Evolutionary conservation across 1,284 basidiomycete species (phyloP).

Genomic region (Chalciporus piperatoides): DNA sequence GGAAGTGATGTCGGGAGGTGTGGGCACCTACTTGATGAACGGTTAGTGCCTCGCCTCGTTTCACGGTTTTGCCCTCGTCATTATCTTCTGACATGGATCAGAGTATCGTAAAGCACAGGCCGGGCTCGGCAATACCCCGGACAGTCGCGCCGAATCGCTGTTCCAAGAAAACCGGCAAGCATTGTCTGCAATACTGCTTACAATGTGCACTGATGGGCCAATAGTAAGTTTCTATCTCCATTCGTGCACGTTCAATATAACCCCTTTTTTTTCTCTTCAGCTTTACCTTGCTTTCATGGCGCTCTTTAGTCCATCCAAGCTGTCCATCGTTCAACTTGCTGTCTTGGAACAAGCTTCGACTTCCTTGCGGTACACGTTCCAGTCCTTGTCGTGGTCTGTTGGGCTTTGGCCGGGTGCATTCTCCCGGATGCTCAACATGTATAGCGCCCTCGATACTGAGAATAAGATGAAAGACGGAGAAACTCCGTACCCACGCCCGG

Average conservation of each 20-base stretch:
- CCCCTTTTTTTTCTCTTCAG: slow-evolving; percentile 19
- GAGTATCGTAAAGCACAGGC: slow-evolving; percentile 33
- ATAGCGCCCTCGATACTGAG: slow-evolving; percentile 15
- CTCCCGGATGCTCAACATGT: slow-evolving; percentile 18
- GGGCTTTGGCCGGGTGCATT: slow-evolving; percentile 13
- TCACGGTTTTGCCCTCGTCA: neutral
- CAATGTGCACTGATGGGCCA: slow-evolving; percentile 30
- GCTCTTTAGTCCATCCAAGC: slow-evolving; percentile 30
- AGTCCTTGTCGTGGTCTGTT: slow-evolving; percentile 1
- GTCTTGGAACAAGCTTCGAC: slow-evolving; percentile 32
- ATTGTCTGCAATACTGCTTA: slow-evolving; percentile 17
- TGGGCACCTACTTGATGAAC: slow-evolving; percentile 27
- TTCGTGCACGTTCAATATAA: neutral
- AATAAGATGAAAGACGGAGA: slow-evolving; percentile 26
- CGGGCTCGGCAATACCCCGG: slow-evolving; percentile 26
- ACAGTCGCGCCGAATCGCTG: slow-evolving; percentile 22
- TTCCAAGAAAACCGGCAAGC: slow-evolving; percentile 13
- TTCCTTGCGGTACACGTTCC: slow-evolving; percentile 24
- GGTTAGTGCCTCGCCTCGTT: slow-evolving; percentile 20
- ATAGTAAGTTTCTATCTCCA: slow-evolving; percentile 19
- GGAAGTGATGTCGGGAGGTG: slow-evolving; percentile 35
- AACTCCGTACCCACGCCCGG: slow-evolving; percentile 19
- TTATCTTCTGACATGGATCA: slow-evolving; percentile 8
- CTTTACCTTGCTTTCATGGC: slow-evolving; percentile 36
- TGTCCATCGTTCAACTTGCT: slow-evolving; percentile 36